A percentile compares a stretch with the other conserved stretches of the same genome.
These are phyloP conservation scores for Cercospora sp. DNA, from an alignment of 2,329 filamentous ascomycete species.

Conservation along the genomic window DNA sequence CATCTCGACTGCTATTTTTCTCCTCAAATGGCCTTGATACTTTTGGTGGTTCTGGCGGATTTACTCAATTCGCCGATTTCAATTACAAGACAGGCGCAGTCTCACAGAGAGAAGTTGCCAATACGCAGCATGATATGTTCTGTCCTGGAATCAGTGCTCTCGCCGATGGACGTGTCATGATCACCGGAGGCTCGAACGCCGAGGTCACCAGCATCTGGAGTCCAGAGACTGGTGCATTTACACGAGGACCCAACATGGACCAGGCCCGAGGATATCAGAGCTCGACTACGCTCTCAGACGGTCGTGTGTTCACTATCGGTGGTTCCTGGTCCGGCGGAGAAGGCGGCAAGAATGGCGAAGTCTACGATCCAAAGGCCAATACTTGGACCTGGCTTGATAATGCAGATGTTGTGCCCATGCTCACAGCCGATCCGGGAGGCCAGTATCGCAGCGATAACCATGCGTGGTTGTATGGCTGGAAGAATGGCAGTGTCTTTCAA, in stretches of 20 bases:
- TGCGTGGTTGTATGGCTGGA: constrained; percentile 57
- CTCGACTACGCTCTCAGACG: constrained; percentile 53
- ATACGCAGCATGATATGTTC: constrained; percentile 57
- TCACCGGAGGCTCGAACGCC: constrained; percentile 56
- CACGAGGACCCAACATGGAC: constrained; percentile 46
- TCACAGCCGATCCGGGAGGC: constrained; percentile 43
- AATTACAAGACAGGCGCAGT: constrained; percentile 17
- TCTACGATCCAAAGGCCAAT: constrained; percentile 50
- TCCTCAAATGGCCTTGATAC: constrained; percentile 4
- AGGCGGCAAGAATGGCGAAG: constrained; percentile 55
- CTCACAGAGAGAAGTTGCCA: constrained; percentile 28
- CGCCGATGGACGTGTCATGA: constrained; percentile 51
- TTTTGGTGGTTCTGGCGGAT: constrained; percentile 4
- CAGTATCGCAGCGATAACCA: constrained; percentile 54
- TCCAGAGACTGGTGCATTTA: constrained; percentile 43
- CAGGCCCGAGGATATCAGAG: constrained; percentile 55
- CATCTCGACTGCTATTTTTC: constrained; percentile 11
- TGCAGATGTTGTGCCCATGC: constrained; percentile 38
- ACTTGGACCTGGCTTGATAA: constrained; percentile 53
- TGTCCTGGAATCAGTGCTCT: constrained; percentile 58
- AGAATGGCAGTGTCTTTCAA: constrained; percentile 52
- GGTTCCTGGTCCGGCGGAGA: constrained; percentile 48
- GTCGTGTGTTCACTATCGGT: constrained; percentile 42
- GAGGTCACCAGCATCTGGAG: constrained; percentile 53
- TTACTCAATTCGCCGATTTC: constrained; percentile 20